These are phyloP conservation scores for Craterostigma plantagineum DNA, from an alignment of 257 asterid species.

Conservation along the genomic window DNA sequence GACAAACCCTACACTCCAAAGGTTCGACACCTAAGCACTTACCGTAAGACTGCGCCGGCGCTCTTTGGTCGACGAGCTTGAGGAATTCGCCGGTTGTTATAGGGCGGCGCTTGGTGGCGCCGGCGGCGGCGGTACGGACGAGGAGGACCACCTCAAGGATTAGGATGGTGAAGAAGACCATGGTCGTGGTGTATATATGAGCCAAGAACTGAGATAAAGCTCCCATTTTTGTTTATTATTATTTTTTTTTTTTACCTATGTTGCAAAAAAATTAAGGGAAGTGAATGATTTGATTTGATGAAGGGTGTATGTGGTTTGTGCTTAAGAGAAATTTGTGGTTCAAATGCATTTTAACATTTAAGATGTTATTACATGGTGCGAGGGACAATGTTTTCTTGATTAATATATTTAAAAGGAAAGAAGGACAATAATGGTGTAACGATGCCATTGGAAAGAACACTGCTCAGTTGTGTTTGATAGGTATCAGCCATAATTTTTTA, in stretches of 20 bases:
- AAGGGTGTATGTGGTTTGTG: too few species aligned
- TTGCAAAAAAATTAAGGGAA: background rate
- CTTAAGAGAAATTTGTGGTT: too few species aligned
- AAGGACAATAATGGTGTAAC: too few species aligned
- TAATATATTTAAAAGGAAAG: too few species aligned
- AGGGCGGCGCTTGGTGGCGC: conserved; percentile 10
- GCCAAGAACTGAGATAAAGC: conserved; percentile 23
- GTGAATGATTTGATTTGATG: too few species aligned
- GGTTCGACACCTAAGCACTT: conserved; percentile 7
- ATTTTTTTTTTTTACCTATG: too few species aligned
- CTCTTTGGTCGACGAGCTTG: conserved; percentile 26
- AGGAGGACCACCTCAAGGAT: conserved; percentile 28
- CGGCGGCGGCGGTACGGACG: conserved; percentile 15
- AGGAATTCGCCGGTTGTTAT: conserved; percentile 33
- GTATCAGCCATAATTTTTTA: too few species aligned
- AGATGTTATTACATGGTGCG: too few species aligned
- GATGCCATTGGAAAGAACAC: too few species aligned
- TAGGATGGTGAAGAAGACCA: conserved; percentile 25
- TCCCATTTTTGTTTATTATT: conserved; percentile 14
- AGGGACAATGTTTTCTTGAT: too few species aligned
- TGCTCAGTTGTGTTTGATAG: too few species aligned
- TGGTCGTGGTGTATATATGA: conserved; percentile 19
- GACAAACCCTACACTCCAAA: conserved; percentile 38
- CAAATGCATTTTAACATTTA: too few species aligned
- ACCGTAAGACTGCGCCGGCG: conserved; percentile 18